A percentile compares a stretch with the other conserved stretches of the same genome.
phyloP scores from a whole-genome alignment of 148 eudicot genomes.

The Camellia lanceoleosa region DNA sequence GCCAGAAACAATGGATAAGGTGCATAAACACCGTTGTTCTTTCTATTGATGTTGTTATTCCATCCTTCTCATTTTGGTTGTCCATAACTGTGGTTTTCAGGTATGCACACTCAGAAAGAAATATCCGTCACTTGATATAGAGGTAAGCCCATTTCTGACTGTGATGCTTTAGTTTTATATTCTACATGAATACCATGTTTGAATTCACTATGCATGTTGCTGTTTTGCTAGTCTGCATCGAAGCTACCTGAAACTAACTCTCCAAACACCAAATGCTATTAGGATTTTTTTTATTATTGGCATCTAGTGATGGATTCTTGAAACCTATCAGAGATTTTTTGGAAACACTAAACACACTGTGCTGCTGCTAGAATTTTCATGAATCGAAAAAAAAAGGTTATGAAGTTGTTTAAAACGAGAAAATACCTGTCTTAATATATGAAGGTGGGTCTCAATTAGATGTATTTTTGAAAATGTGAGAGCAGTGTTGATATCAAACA shows the following conservation, averaged over 20 bases:
- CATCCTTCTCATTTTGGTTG: neutral
- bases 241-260: neutral
- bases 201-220: neutral
- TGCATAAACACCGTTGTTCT: slow-evolving; percentile 15
- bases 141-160: slow-evolving; percentile 37
- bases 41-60: neutral
- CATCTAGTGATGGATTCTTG: too few relatives aligned
- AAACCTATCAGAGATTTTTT: too few relatives aligned
- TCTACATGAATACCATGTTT: neutral
- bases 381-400: neutral
- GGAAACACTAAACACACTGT: too few relatives aligned
- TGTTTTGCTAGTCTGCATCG: neutral
- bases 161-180: neutral
- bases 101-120: slow-evolving; percentile 63
- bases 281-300: neutral
- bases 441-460: neutral
- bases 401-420: neutral
- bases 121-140: slow-evolving; percentile 84
- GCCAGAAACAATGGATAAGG: slow-evolving; percentile 98
- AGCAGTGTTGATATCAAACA: too few relatives aligned
- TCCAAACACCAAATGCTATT: neutral
- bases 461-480: neutral
- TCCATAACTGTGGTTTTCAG: slow-evolving; percentile 31
- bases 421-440: neutral
- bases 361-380: neutral